Percentiles rank a stretch among this genome's conserved stretches.
phyloP scores from a whole-genome alignment of 805 yeast genomes.

The Pichia eremophila region DNA sequence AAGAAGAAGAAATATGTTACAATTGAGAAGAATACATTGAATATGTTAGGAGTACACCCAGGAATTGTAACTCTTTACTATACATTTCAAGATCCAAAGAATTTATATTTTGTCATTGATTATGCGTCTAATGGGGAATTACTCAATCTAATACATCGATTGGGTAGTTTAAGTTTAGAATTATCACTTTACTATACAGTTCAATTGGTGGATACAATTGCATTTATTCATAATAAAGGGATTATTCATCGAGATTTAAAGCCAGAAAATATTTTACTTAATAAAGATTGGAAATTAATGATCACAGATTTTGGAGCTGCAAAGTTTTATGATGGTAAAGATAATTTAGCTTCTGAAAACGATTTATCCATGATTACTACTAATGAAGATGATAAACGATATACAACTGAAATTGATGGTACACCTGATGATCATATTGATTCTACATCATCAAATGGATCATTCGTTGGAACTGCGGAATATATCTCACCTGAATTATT shows the following conservation, averaged over 20 bases:
- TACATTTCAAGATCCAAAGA: constrained; percentile 88
- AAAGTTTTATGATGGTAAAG: constrained; percentile 43
- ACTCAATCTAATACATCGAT: constrained; percentile 63
- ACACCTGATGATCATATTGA: not conserved
- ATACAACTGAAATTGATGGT: not conserved
- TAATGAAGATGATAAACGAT: not conserved
- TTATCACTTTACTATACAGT: constrained; percentile 74
- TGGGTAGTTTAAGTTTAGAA: constrained; percentile 67
- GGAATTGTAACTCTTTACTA: constrained; percentile 88
- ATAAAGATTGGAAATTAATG: constrained; percentile 77
- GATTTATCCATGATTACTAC: not conserved
- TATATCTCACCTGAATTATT: constrained; percentile 90
- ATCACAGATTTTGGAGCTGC: constrained; percentile 99
- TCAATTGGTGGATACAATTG: constrained; percentile 85
- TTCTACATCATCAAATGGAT: constrained; percentile 34
- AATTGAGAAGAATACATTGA: constrained; percentile 85
- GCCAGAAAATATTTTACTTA: constrained; percentile 86
- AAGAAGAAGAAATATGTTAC: constrained; percentile 92
- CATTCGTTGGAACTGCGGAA: constrained; percentile 97
- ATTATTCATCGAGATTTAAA: constrained; percentile 90
- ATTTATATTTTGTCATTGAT: constrained; percentile 85
- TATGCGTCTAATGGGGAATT: constrained; percentile 95
- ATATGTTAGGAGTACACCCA: constrained; percentile 83
- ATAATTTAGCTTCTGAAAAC: not conserved
- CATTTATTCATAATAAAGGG: constrained; percentile 80